phyloP scores from a whole-genome alignment of 805 yeast genomes.

The Metschnikowia sp. region DNA sequence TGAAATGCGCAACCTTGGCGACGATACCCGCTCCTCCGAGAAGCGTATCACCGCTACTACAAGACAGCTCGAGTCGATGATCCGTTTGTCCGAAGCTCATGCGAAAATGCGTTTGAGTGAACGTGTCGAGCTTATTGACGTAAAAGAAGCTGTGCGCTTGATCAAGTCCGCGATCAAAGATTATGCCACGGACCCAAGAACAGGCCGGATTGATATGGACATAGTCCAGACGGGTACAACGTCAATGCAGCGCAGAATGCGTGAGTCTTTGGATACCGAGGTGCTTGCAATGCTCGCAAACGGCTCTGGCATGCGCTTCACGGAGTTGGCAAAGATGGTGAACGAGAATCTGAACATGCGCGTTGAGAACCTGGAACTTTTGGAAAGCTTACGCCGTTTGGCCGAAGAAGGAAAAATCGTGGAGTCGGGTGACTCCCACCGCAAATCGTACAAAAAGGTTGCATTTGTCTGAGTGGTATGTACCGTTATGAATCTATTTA shows the following conservation, averaged over 20 bases:
- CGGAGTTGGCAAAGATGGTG: conserved; percentile 54
- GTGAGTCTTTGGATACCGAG: conserved; percentile 67
- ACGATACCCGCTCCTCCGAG: conserved; percentile 80
- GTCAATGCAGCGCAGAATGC: conserved; percentile 73
- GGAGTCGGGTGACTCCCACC: conserved; percentile 68
- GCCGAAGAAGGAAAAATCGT: conserved; percentile 68
- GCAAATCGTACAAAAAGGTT: conserved; percentile 50
- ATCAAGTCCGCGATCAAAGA: conserved; percentile 94
- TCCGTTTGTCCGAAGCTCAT: conserved; percentile 91
- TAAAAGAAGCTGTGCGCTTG: conserved; percentile 87
- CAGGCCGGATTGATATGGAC: conserved; percentile 97
- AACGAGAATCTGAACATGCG: conserved; percentile 63
- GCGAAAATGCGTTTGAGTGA: conserved; percentile 88
- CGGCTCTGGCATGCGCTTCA: conserved; percentile 49
- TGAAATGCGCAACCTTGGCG: conserved; percentile 91
- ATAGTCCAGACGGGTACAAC: conserved; percentile 95
- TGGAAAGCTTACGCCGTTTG: conserved; percentile 63
- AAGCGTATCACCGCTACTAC: conserved; percentile 97
- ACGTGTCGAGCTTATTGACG: conserved; percentile 74
- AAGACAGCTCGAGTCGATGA: conserved; percentile 94
- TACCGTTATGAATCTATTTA: too few relatives aligned
- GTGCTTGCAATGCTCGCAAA: conserved; percentile 54
- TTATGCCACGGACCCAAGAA: conserved; percentile 95
- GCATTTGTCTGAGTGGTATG: conserved; percentile 11
- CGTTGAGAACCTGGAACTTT: conserved; percentile 68